Evolutionary conservation across 768 basidiomycete species (phyloP).

Genomic region (Kwoniella dendrophila): DNA sequence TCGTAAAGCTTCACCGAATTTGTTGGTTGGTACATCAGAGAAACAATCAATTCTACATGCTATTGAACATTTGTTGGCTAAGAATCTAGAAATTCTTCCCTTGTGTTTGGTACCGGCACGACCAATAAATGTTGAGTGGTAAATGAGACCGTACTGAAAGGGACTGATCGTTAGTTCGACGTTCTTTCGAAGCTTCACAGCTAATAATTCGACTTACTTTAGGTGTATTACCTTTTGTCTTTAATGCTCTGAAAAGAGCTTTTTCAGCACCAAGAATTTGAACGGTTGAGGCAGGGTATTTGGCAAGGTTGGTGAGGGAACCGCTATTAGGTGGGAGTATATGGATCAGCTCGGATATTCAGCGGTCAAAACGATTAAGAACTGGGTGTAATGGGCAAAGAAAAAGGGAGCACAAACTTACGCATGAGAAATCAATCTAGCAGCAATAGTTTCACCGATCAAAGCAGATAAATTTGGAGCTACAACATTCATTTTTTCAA

Average conservation of each 20-base stretch:
- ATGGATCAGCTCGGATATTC: too few species aligned
- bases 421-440: constrained; percentile 90
- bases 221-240: constrained; percentile 98
- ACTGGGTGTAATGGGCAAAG: not conserved
- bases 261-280: constrained; percentile 98
- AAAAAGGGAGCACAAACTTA: constrained; percentile 24
- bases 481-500: constrained; percentile 97
- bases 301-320: constrained; percentile 92
- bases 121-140: constrained; percentile 95
- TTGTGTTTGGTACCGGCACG: constrained; percentile 92
- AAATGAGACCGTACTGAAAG: constrained; percentile 87
- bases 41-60: constrained; percentile 97
- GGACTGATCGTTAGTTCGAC: not conserved
- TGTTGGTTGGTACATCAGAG: constrained; percentile 74
- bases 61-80: constrained; percentile 98
- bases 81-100: constrained; percentile 96
- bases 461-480: constrained; percentile 90
- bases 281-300: constrained; percentile 97
- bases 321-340: constrained; percentile 61
- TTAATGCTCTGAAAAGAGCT: constrained; percentile 92
- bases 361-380: too few species aligned
- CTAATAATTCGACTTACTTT: constrained; percentile 63
- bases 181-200: too few species aligned
- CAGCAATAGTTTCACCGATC: constrained; percentile 88
- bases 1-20: constrained; percentile 92